These are phyloP conservation scores for Cephaloascus fragrans DNA, from an alignment of 805 yeast species.

Conservation along the genomic window DNA sequence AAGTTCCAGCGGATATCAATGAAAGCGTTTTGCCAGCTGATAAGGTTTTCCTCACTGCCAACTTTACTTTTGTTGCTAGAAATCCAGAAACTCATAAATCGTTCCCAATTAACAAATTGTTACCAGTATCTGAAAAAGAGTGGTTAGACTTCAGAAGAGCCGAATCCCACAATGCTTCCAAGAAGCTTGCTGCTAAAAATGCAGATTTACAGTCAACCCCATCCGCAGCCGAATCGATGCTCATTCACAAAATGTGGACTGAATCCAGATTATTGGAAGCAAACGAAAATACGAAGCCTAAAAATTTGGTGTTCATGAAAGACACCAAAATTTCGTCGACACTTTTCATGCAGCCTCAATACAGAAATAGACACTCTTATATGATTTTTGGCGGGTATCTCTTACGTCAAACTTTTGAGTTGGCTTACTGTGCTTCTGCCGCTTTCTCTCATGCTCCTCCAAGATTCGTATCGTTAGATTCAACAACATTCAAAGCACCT, in stretches of 20 bases:
- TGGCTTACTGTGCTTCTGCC: slow-evolving; percentile 89
- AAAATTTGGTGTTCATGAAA: slow-evolving; percentile 52
- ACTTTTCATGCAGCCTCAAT: slow-evolving; percentile 92
- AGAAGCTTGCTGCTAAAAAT: slow-evolving; percentile 66
- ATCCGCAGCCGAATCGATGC: slow-evolving; percentile 55
- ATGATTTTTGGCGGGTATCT: slow-evolving; percentile 95
- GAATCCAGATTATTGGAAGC: slow-evolving; percentile 22
- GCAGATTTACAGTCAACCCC: slow-evolving; percentile 53
- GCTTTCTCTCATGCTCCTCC: slow-evolving; percentile 81
- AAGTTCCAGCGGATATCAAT: slow-evolving; percentile 40
- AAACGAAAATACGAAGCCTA: slow-evolving; percentile 27
- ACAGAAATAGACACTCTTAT: slow-evolving; percentile 87
- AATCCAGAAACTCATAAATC: slow-evolving; percentile 89
- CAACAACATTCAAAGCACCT: slow-evolving; percentile 87
- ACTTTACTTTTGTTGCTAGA: slow-evolving; percentile 92
- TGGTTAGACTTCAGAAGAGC: slow-evolving; percentile 83
- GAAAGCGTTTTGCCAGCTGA: slow-evolving; percentile 52
- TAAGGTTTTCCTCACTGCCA: slow-evolving; percentile 76
- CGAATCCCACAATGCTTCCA: slow-evolving; percentile 80
- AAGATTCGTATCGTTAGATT: slow-evolving; percentile 80
- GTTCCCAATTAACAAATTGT: slow-evolving; percentile 72
- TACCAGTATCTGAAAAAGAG: slow-evolving; percentile 67
- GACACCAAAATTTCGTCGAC: slow-evolving; percentile 68
- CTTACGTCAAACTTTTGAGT: slow-evolving; percentile 85
- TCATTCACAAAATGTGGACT: slow-evolving; percentile 73